These are phyloP conservation scores for Microthlaspi erraticum DNA, from an alignment of 345 rosid genomes.

Conservation along the genomic window DNA sequence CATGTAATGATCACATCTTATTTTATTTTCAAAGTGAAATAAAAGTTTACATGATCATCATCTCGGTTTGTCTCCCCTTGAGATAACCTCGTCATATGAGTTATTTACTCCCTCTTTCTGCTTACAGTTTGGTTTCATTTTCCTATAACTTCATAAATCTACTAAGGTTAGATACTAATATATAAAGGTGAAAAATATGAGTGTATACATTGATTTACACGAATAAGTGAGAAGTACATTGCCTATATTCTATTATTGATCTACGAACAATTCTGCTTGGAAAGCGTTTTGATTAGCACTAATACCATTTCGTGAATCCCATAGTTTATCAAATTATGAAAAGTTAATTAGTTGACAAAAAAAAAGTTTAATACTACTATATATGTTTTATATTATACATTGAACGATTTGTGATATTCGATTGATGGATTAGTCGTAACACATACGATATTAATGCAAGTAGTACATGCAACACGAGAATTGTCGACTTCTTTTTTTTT, in stretches of 20 bases:
- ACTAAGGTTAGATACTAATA: not conserved
- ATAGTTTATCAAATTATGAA: too few species aligned
- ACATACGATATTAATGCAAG: constrained; percentile 19
- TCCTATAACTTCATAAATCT: not conserved
- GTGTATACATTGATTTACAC: not conserved
- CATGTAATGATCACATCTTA: not conserved
- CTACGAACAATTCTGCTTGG: not conserved
- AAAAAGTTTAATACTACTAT: too few species aligned
- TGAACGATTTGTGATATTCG: constrained; percentile 3
- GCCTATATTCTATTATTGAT: not conserved
- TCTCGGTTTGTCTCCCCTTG: constrained; percentile 26
- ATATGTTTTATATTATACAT: not conserved
- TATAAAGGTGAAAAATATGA: too few species aligned
- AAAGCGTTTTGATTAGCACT: too few species aligned
- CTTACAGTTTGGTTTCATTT: not conserved
- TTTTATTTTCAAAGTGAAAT: constrained; percentile 7
- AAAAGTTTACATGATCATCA: constrained; percentile 33
- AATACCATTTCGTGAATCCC: too few species aligned
- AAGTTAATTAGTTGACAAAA: too few species aligned
- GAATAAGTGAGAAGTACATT: constrained; percentile 10
- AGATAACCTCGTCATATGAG: not conserved
- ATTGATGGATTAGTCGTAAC: constrained; percentile 29
- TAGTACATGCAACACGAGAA: constrained; percentile 28
- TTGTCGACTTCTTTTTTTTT: constrained; percentile 15
- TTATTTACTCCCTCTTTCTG: not conserved